Evolutionary conservation across 331 rosid genomes (phyloP).

Genomic region (Malus hybrid): DNA sequence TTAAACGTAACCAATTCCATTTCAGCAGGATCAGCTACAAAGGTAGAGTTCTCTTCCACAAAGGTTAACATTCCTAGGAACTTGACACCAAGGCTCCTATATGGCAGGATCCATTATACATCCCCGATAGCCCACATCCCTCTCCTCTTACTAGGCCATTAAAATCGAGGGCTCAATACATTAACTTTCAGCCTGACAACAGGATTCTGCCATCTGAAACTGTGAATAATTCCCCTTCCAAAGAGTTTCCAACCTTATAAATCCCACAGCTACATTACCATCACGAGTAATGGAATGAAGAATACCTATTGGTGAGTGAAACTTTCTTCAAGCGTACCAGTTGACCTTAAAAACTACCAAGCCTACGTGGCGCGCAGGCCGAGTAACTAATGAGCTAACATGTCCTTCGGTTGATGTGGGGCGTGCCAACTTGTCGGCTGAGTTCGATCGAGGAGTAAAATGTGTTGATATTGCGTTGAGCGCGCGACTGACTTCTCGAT

Average conservation of each 20-base stretch:
- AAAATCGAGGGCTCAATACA: slow-evolving; percentile 57
- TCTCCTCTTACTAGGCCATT: slow-evolving; percentile 67
- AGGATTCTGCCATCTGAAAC: slow-evolving; percentile 68
- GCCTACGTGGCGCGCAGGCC: too few species aligned
- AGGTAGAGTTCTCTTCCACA: slow-evolving; percentile 38
- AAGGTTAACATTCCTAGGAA: slow-evolving; percentile 64
- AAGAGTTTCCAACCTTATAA: slow-evolving; percentile 69
- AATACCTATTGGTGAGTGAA: slow-evolving; percentile 74
- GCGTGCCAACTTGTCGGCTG: too few species aligned
- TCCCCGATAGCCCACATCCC: slow-evolving; percentile 60
- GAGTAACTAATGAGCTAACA: too few species aligned
- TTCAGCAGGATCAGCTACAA: slow-evolving; percentile 82
- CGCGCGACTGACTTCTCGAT: too few species aligned
- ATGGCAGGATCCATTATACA: slow-evolving; percentile 72
- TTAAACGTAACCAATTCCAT: slow-evolving; percentile 58
- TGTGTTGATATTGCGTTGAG: too few species aligned
- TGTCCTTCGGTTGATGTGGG: too few species aligned
- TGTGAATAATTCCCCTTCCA: slow-evolving; percentile 63
- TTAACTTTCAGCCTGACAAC: slow-evolving; percentile 57
- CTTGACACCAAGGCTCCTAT: slow-evolving; percentile 67
- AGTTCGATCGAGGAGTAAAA: too few species aligned
- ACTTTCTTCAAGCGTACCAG: slow-evolving; percentile 52
- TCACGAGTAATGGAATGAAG: slow-evolving; percentile 62
- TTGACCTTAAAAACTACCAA: too few species aligned
- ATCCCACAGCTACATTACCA: slow-evolving; percentile 56